Evolutionary conservation across 1,284 basidiomycete species (phyloP).

Genomic region (Ceratobasidium sp.): DNA sequence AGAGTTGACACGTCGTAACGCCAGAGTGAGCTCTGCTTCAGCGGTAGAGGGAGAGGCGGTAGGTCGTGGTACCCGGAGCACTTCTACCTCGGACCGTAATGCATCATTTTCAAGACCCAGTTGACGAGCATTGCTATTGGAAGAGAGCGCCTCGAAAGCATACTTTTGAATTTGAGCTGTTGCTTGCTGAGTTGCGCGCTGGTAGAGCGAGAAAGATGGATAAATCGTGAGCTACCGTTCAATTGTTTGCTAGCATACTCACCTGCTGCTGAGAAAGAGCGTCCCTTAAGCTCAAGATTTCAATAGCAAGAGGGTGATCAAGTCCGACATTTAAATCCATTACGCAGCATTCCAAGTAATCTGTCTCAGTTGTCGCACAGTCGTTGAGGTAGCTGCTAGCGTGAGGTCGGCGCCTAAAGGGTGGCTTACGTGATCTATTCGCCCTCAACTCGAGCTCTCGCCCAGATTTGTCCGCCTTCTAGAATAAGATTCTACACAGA

Average conservation of each 20-base stretch:
- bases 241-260: background rate
- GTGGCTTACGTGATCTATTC: no score
- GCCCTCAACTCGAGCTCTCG: no score
- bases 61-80: conserved; percentile 64
- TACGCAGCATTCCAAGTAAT: conserved; percentile 37
- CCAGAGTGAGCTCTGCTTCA: conserved; percentile 73
- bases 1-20: conserved; percentile 75
- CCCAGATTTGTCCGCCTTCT: background rate
- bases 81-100: conserved; percentile 67
- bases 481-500: no score
- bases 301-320: conserved; percentile 41
- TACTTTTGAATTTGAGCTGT: conserved; percentile 75
- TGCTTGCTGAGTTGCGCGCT: conserved; percentile 78
- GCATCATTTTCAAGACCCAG: conserved; percentile 72
- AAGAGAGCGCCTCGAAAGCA: conserved; percentile 67
- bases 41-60: conserved; percentile 64
- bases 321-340: conserved; percentile 41
- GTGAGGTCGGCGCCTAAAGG: background rate
- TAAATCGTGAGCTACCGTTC: conserved; percentile 4
- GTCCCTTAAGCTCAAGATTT: conserved; percentile 38
- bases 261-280: conserved; percentile 40
- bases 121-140: conserved; percentile 64
- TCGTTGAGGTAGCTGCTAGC: background rate
- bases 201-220: background rate
- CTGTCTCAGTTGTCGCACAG: background rate